phyloP scores from a whole-genome alignment of 106 monocot species.

The Xerophyta viscosa region DNA sequence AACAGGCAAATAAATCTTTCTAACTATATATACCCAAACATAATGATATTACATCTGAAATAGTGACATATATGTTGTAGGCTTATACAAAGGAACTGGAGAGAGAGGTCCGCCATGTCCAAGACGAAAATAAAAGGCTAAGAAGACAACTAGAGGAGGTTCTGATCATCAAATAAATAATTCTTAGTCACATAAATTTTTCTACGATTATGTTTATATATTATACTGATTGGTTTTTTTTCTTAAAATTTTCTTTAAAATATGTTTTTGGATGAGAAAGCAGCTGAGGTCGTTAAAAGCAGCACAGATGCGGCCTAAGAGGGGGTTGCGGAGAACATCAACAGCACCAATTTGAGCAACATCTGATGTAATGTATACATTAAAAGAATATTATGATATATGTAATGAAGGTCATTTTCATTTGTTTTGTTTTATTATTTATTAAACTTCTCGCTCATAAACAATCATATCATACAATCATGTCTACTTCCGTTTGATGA shows the following conservation, averaged over 20 bases:
- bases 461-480: no score
- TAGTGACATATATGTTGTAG: slow-evolving; percentile 11
- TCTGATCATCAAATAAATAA: neutral
- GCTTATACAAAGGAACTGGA: slow-evolving; percentile 61
- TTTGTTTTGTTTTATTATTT: no score
- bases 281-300: slow-evolving; percentile 41
- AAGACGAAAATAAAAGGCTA: slow-evolving; percentile 40
- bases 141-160: slow-evolving; percentile 47
- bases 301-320: slow-evolving; percentile 30
- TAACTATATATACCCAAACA: neutral
- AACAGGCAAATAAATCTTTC: slow-evolving; percentile 41
- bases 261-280: neutral
- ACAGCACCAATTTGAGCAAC: slow-evolving; percentile 68
- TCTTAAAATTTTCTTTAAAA: neutral
- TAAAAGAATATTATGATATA: no score
- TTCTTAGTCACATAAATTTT: neutral
- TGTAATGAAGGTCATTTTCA: no score
- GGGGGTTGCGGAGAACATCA: slow-evolving; percentile 32
- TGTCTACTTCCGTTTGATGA: no score
- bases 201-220: neutral
- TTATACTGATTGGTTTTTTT: neutral
- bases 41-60: neutral
- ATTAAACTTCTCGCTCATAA: no score
- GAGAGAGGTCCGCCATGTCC: slow-evolving; percentile 24
- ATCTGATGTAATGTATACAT: no score